A percentile compares a stretch with the other conserved stretches of the same genome.
phyloP scores from a whole-genome alignment of 1,139 yeast genomes.

The Ogataea hybrid region DNA sequence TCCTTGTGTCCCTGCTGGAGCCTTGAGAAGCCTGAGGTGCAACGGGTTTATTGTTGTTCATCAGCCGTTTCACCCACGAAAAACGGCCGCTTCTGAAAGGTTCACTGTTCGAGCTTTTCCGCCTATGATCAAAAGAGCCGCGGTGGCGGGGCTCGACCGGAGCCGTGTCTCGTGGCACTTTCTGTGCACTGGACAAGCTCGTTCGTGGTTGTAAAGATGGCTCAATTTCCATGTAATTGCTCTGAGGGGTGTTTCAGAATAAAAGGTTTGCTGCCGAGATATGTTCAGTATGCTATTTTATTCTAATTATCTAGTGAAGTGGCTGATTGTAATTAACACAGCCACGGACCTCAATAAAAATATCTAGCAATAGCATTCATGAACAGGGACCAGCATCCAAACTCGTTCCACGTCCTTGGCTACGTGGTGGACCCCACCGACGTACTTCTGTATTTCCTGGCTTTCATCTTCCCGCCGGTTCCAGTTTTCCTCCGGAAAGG shows the following conservation, averaged over 20 bases:
- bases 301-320: neutral
- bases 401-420: conserved; percentile 18
- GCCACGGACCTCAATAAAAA: neutral
- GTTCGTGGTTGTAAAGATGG: neutral
- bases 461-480: conserved; percentile 33
- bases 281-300: neutral
- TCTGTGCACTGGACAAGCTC: neutral
- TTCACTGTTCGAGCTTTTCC: conserved; percentile 4
- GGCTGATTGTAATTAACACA: conserved; percentile 1
- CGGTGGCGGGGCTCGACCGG: neutral
- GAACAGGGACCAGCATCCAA: conserved; percentile 17
- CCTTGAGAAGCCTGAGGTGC: neutral
- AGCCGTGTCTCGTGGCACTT: neutral
- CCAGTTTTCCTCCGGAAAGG: conserved; percentile 34
- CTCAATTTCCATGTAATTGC: conserved; percentile 1
- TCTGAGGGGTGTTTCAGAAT: neutral
- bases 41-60: conserved; percentile 27
- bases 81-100: conserved; percentile 24
- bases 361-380: conserved; percentile 1
- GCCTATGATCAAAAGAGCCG: conserved; percentile 6
- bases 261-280: conserved; percentile 1
- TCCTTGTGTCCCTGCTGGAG: neutral
- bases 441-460: conserved; percentile 28
- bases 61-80: conserved; percentile 32
- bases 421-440: conserved; percentile 26